Evolutionary conservation across 805 yeast species (phyloP), one percentile per base, ranked within the genome.

Genomic region (Candida takata): DNA sequence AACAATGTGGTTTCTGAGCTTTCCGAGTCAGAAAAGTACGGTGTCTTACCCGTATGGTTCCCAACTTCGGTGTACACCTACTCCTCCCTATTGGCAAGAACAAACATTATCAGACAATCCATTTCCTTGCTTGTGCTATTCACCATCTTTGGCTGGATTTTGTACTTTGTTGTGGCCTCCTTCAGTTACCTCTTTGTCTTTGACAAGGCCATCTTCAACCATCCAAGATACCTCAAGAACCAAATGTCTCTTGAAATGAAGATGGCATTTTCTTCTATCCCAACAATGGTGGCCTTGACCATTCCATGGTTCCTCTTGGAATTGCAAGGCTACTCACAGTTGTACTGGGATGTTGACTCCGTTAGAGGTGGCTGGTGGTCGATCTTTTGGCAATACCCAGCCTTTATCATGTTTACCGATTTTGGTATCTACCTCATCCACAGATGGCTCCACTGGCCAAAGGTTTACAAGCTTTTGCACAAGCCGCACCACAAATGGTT

Each of bases 401-500:
- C 72, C 21, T 90, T 90, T 62, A 72, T 92, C 46, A 72, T 92
- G 69, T 92, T 92, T 60, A 92, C 98, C 2, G 98, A 92, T 63
- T 81, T 86, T 58, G 83, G 90, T 38, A 87, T 92, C 53, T 92
- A 92, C 60, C 69, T 83, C 54, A 81, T 87, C 49, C 98, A 92
- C 65, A 78, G 97, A 57, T 74, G 84, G 74, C 71, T 92, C 54
- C 98, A 92, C 60, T 86, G 92, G 85, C 97, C 96, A 16, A 49
- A 69, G 13, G 80, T 92, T 27, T 92, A 92, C 74, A 88, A 82
- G 67, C 60, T 53, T 18, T 66, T 92, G 43, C 98, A 92, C 68
- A 92, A 92, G 66, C 97, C 97, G 10, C 98, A 92, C 62, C 98
- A 92, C 72, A 92, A 92, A 65, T 92, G 98, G 98, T 77, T 92